Evolutionary conservation across 2,329 filamentous ascomycete genomes (phyloP).

Genomic region (Raffaelea ambrosiae): DNA sequence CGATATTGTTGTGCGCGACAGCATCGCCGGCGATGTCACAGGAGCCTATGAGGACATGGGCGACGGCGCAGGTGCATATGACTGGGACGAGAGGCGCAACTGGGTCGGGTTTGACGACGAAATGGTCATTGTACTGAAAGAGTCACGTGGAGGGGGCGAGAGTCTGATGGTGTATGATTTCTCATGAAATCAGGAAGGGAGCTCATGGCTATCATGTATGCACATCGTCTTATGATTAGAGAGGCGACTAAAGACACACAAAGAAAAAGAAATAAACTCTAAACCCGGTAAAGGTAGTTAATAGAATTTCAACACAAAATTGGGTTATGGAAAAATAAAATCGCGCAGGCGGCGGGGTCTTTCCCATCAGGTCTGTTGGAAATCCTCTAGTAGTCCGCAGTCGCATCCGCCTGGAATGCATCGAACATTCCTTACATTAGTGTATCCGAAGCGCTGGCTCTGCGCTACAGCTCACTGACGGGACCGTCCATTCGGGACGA

Average conservation of each 20-base stretch:
- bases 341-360: background rate
- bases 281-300: no score
- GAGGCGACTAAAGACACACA: background rate
- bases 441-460: background rate
- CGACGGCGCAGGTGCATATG: slow-evolving; percentile 2
- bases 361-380: no score
- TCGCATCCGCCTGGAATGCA: background rate
- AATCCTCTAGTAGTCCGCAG: background rate
- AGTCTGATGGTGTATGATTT: slow-evolving; percentile 83
- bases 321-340: background rate
- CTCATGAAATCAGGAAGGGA: slow-evolving; percentile 41
- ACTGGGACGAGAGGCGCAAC: slow-evolving; percentile 39
- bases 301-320: no score
- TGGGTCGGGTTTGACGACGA: slow-evolving; percentile 89
- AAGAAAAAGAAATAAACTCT: background rate
- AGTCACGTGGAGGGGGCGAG: slow-evolving; percentile 58
- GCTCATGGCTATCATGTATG: no score
- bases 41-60: slow-evolving; percentile 11
- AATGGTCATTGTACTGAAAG: slow-evolving; percentile 78
- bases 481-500: background rate
- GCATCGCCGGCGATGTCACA: background rate
- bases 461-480: background rate
- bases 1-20: background rate
- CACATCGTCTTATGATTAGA: no score
- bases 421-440: background rate